Evolutionary conservation across 306 rosid genomes (phyloP).

Genomic region (barrel medic (Medicago truncatula)): DNA sequence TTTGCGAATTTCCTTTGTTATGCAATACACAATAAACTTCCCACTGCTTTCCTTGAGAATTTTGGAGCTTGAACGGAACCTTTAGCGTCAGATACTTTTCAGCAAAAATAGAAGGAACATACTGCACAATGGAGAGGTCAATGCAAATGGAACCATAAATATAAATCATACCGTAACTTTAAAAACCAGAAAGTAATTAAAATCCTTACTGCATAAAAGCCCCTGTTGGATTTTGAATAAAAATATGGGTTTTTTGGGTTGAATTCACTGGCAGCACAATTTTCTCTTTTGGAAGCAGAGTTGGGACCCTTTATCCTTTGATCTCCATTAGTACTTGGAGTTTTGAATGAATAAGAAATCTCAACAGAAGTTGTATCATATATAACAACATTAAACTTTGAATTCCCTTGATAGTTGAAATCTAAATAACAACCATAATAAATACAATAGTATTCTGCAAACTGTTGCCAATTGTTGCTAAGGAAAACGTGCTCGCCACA

Average conservation of each 20-base stretch:
- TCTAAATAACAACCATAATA: constrained; percentile 26
- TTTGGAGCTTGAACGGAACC: constrained; percentile 13
- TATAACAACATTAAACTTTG: constrained; percentile 38
- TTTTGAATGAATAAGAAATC: constrained; percentile 36
- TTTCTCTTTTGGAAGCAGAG: neutral
- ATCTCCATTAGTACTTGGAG: neutral
- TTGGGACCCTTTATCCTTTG: neutral
- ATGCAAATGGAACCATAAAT: neutral
- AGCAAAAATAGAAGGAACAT: constrained; percentile 37
- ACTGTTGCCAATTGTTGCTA: constrained; percentile 26
- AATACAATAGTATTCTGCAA: constrained; percentile 31
- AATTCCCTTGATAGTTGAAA: constrained; percentile 41
- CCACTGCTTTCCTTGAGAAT: neutral
- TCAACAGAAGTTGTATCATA: constrained; percentile 40
- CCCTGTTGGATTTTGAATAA: neutral
- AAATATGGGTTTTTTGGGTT: constrained; percentile 42
- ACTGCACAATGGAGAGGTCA: constrained; percentile 39
- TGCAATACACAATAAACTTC: neutral
- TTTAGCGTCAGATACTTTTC: constrained; percentile 25
- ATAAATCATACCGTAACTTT: neutral
- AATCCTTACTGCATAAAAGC: constrained; percentile 27
- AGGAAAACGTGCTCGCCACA: neutral
- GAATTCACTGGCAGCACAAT: neutral
- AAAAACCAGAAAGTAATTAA: neutral
- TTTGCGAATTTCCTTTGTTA: accelerated